phyloP scores from a whole-genome alignment of 192 early-diverging fungal genomes.

The Gigaspora rosea region DNA sequence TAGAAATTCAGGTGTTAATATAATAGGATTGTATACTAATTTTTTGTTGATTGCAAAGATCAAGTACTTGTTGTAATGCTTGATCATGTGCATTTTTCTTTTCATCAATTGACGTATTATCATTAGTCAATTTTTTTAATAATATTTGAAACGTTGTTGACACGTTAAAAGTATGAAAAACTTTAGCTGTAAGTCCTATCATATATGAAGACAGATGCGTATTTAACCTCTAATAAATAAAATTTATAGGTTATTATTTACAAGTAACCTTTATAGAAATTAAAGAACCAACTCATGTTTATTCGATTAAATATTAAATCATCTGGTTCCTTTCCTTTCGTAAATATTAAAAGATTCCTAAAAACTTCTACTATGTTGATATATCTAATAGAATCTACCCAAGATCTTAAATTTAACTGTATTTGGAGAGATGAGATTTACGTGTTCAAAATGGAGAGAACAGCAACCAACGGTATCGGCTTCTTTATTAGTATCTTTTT shows the following conservation, averaged over 20 bases:
- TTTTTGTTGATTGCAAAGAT: slow-evolving; percentile 99
- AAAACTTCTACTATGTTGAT: slow-evolving; percentile 84
- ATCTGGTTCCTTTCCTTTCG: slow-evolving; percentile 71
- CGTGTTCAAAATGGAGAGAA: slow-evolving; percentile 91
- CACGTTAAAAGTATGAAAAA: slow-evolving; percentile 99
- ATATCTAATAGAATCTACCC: slow-evolving; percentile 97
- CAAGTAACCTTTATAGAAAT: background rate
- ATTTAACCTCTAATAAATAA: slow-evolving; percentile 72
- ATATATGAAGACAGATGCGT: slow-evolving; percentile 86
- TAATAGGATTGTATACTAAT: too few relatives aligned
- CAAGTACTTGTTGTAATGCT: slow-evolving; percentile 94
- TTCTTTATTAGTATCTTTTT: slow-evolving; percentile 91
- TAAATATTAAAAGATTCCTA: slow-evolving; percentile 92
- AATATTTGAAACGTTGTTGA: slow-evolving; percentile 91
- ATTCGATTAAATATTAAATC: slow-evolving; percentile 93
- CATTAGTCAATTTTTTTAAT: slow-evolving; percentile 66
- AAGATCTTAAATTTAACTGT: slow-evolving; percentile 92
- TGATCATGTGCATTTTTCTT: slow-evolving; percentile 92
- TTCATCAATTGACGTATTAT: slow-evolving; percentile 70
- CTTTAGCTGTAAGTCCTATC: slow-evolving; percentile 93
- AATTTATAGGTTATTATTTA: background rate
- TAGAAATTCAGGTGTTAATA: slow-evolving; percentile 95
- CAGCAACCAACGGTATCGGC: slow-evolving; percentile 99
- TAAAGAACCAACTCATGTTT: slow-evolving; percentile 53
- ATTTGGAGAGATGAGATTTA: slow-evolving; percentile 81